Evolutionary conservation across 805 yeast genomes (phyloP), one percentile per base, ranked within the genome.

Genomic region (Candida argentea): DNA sequence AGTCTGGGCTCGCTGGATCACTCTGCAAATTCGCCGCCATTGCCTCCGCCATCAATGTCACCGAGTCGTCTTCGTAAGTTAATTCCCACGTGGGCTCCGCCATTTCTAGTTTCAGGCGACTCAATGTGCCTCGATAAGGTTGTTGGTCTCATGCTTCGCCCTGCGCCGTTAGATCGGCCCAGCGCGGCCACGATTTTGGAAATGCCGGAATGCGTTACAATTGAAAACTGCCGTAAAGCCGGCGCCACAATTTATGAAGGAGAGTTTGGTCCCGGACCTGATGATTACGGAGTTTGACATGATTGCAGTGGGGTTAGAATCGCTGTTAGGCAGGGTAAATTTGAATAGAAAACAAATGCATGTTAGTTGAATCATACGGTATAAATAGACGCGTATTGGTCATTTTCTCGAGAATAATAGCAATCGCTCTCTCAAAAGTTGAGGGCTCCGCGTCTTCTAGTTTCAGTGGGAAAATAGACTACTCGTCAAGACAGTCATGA

Each of bases 161-260:
- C 97, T 4, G 70, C 73, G 38, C 94, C 94, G 5, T 63, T 57
- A 24, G 69, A 70, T 29, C 63, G 98, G 37, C 95, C 95, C n/a
- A 73, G 78, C 5, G 89, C 94, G 0, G 67, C 59, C 16, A 71
- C 74, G 35, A 64, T 91, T n/a, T 55, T 91, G 31, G 67, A 63
- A 30, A 65, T 76, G 38, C 71, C 68, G 26, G 96, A 91, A 50
- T 75, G 91, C 36, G 65, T 69, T 25, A 69, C 76, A 33, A 87
- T 91, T 22, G 95, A 87, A 38, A 55, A 67, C 30, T 67, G 89
- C 35, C 66, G 95, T 29, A 81, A 80, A 48, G 83, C 94, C 5
- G 95, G 97, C 4, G 95, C 96, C 3, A 80, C 87, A 2, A 81
- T 91, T 37, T 91, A 78, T 44, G 98, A 89, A 57, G 97, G 96